Conservation (phyloP, 257 asterid species). For the Schizonepeta tenuifolia region DNA sequence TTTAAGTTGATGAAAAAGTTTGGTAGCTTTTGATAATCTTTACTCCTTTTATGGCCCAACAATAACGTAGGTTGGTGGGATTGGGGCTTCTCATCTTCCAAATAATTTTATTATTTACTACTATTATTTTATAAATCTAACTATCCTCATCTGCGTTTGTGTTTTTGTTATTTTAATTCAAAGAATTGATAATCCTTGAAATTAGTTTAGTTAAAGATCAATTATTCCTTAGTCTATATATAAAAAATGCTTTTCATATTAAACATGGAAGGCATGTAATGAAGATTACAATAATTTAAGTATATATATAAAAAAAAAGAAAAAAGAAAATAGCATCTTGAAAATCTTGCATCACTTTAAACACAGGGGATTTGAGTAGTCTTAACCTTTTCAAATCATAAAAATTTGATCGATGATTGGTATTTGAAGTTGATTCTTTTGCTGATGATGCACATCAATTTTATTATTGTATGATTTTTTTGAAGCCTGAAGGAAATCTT, state of each 20-base stretch:
- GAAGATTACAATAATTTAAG: neutral
- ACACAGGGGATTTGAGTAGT: neutral
- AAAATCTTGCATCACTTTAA: constrained; percentile 4
- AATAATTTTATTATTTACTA: neutral
- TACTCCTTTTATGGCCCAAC: constrained; percentile 2
- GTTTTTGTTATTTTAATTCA: neutral
- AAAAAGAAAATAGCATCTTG: constrained; percentile 15
- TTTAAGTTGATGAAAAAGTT: neutral
- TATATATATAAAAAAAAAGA: neutral
- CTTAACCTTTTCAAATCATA: neutral
- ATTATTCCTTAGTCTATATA: too few relatives aligned
- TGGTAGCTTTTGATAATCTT: constrained; percentile 9
- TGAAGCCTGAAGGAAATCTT: neutral
- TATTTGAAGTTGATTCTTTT: neutral
- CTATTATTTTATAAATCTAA: neutral
- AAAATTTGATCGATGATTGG: neutral
- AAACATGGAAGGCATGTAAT: too few relatives aligned
- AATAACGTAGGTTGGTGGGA: constrained; percentile 10
- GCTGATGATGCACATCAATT: neutral
- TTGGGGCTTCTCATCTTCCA: constrained; percentile 2
- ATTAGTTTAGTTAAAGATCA: neutral
- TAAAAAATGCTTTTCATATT: too few relatives aligned
- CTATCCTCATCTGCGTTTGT: neutral
- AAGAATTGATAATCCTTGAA: constrained; percentile 1
- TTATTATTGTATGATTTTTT: neutral